phyloP scores from a whole-genome alignment of 192 early-diverging fungal species.

The Backusella australiensis region DNA sequence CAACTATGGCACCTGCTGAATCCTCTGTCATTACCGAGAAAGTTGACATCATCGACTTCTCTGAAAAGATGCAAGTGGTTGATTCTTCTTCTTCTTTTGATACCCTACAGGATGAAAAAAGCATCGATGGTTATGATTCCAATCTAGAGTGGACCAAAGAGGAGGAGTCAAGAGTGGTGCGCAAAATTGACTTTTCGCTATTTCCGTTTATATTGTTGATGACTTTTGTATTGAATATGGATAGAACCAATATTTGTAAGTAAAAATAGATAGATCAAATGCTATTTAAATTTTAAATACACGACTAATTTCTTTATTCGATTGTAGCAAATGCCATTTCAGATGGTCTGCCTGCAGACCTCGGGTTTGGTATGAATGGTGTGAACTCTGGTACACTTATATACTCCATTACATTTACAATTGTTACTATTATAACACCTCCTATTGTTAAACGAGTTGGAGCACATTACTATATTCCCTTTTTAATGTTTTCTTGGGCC shows the following conservation, averaged over 20 bases:
- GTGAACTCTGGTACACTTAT: conserved; percentile 43
- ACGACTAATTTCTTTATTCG: neutral
- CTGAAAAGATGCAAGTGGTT: neutral
- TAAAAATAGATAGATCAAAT: neutral
- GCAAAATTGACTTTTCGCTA: conserved; percentile 37
- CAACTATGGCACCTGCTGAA: neutral
- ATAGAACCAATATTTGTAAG: conserved; percentile 31
- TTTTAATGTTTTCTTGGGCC: conserved; percentile 33
- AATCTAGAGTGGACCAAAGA: conserved; percentile 47
- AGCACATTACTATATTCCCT: conserved; percentile 49
- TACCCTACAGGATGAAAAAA: neutral
- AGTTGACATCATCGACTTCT: neutral
- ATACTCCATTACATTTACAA: conserved; percentile 34
- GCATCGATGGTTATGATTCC: conserved; percentile 4
- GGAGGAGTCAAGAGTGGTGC: conserved; percentile 40
- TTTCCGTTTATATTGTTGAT: conserved; percentile 56
- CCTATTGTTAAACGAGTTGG: conserved; percentile 48
- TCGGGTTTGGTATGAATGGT: conserved; percentile 39
- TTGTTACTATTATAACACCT: conserved; percentile 48
- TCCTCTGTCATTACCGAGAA: neutral
- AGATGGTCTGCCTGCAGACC: conserved; percentile 42
- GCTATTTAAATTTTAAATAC: neutral
- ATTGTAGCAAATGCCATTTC: conserved; percentile 43
- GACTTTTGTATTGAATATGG: conserved; percentile 32
- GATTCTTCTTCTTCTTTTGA: conserved; percentile 6